Conservation (phyloP, 2,329 filamentous ascomycete species). For the Scopulariopsis brevicaulis region DNA sequence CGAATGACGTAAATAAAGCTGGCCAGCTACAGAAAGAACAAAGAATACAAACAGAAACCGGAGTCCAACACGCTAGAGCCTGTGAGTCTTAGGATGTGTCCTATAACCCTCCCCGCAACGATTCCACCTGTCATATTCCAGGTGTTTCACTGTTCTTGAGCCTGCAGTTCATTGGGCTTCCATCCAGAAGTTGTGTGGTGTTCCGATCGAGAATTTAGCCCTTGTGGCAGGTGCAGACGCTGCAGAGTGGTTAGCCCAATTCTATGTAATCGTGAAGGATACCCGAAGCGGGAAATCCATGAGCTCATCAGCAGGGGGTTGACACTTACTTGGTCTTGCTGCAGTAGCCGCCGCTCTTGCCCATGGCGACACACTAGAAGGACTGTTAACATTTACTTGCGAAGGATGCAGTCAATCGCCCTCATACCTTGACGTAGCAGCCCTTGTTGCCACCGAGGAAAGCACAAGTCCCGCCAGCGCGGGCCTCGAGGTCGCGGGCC, state of each 20-base stretch:
- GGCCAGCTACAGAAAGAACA: no score
- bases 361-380: neutral
- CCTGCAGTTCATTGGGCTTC: no score
- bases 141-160: no score
- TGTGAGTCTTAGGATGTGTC: no score
- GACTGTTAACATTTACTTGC: neutral
- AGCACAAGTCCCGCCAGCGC: neutral
- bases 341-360: constrained; percentile 1
- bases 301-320: neutral
- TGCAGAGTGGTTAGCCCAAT: neutral
- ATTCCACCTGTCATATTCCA: no score
- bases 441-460: constrained; percentile 1
- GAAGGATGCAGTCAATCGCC: neutral
- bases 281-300: no score
- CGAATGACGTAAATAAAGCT: no score
- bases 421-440: neutral
- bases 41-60: no score
- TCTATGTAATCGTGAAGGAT: neutral
- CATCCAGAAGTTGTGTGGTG: no score
- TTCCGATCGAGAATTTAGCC: no score
- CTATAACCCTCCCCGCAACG: no score
- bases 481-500: neutral
- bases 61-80: no score
- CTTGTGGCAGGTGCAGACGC: neutral
- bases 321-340: neutral